phyloP scores from a whole-genome alignment of 495 filamentous ascomycete species.

The Schizothecium vesticola region DNA sequence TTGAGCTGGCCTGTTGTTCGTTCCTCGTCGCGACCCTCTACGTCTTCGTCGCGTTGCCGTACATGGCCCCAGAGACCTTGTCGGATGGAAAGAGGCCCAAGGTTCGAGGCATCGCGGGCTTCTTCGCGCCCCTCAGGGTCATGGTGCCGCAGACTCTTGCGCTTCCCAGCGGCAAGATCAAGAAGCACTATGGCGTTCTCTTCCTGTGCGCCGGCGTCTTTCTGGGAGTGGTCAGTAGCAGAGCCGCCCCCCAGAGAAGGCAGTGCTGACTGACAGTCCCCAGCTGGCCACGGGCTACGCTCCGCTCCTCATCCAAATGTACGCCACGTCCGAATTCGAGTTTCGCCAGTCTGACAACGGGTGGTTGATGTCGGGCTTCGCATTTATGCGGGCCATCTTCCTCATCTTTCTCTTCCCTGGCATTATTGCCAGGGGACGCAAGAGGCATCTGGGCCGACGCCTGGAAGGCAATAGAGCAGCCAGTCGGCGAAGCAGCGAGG shows the following conservation, averaged over 20 bases:
- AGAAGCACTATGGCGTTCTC: constrained; percentile 46
- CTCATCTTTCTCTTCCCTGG: constrained; percentile 50
- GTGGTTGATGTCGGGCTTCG: constrained; percentile 47
- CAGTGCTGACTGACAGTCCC: background rate
- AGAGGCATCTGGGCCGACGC: constrained; percentile 33
- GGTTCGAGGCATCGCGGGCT: constrained; percentile 33
- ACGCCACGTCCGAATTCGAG: constrained; percentile 48
- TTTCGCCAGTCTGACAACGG: constrained; percentile 52
- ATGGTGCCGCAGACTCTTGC: constrained; percentile 44
- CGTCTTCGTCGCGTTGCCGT: constrained; percentile 33
- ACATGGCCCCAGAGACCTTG: constrained; percentile 34
- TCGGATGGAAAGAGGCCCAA: constrained; percentile 26
- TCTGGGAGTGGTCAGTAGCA: constrained; percentile 42
- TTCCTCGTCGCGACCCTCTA: constrained; percentile 41
- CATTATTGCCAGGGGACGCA: constrained; percentile 46
- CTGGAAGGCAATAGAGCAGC: background rate
- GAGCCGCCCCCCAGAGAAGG: background rate
- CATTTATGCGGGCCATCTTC: constrained; percentile 49
- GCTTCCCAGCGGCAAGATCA: constrained; percentile 35
- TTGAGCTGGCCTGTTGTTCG: constrained; percentile 45
- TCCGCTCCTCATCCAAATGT: constrained; percentile 47
- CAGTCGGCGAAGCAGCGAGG: background rate
- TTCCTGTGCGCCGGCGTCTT: constrained; percentile 52
- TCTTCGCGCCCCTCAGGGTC: constrained; percentile 51
- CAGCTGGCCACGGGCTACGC: constrained; percentile 52